Evolutionary conservation across 495 filamentous ascomycete genomes (phyloP).

Genomic region (Mytilinidion resinicola): DNA sequence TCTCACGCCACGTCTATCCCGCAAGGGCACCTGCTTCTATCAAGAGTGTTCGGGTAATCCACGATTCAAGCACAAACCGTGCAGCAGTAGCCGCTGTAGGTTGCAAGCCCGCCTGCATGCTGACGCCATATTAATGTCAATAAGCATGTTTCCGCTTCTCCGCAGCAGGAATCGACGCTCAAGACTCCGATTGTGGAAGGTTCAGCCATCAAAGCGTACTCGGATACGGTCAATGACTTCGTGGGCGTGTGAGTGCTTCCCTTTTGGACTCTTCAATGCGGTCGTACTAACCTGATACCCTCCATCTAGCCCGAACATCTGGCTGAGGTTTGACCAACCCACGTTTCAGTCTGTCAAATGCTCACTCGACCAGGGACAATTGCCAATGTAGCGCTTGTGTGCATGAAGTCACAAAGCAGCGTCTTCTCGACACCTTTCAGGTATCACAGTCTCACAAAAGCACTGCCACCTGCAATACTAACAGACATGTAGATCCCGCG

Average conservation of each 20-base stretch:
- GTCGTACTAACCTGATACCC: background rate
- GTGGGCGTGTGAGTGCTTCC: background rate
- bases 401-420: slow-evolving; percentile 71
- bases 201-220: background rate
- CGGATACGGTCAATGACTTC: background rate
- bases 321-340: slow-evolving; percentile 23
- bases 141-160: background rate
- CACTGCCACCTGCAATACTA: background rate
- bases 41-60: no score
- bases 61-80: no score
- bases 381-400: slow-evolving; percentile 71
- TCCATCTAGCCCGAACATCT: slow-evolving; percentile 20
- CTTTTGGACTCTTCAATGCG: background rate
- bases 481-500: slow-evolving; percentile 43
- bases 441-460: slow-evolving; percentile 38
- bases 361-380: slow-evolving; percentile 55
- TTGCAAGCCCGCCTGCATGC: background rate
- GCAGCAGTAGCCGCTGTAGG: background rate
- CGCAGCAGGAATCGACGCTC: background rate
- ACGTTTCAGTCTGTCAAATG: background rate
- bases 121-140: background rate
- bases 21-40: no score
- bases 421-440: slow-evolving; percentile 63
- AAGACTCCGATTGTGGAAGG: background rate
- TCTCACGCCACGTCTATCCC: no score